A percentile compares a stretch with the other conserved stretches of the same genome.
phyloP scores from a whole-genome alignment of 805 yeast species.

The Priceomyces castillae region DNA sequence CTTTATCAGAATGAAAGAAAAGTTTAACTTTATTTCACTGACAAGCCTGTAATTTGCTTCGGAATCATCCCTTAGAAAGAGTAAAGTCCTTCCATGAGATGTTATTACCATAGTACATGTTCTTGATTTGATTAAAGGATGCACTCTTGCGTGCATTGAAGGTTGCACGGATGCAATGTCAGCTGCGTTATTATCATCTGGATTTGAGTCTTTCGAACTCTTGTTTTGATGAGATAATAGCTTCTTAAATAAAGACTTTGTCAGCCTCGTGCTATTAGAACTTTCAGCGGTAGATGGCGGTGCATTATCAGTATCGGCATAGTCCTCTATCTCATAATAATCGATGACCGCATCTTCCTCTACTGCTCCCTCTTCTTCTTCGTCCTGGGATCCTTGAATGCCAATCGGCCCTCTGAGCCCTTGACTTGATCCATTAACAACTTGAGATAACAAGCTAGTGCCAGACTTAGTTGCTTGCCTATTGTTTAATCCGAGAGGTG shows the following conservation, averaged over 20 bases:
- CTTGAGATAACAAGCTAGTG: conserved; percentile 35
- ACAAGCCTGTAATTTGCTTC: conserved; percentile 45
- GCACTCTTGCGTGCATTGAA: conserved; percentile 9
- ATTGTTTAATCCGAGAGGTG: conserved; percentile 48
- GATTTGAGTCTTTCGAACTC: conserved; percentile 9
- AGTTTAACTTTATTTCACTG: conserved; percentile 53
- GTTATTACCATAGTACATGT: conserved; percentile 58
- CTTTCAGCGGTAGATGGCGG: neutral
- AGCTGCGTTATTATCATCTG: conserved; percentile 4
- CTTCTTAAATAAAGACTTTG: conserved; percentile 15
- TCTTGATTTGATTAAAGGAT: conserved; percentile 36
- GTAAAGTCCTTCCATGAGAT: conserved; percentile 58
- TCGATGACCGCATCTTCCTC: conserved; percentile 70
- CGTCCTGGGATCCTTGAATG: conserved; percentile 27
- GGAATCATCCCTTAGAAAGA: conserved; percentile 46
- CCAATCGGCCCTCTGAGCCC: conserved; percentile 19
- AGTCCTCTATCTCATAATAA: conserved; percentile 18
- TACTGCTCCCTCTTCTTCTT: conserved; percentile 36
- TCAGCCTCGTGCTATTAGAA: conserved; percentile 6
- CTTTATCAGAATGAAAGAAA: conserved; percentile 52
- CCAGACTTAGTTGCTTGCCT: conserved; percentile 17
- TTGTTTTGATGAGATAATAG: conserved; percentile 13
- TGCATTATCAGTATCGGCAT: conserved; percentile 7
- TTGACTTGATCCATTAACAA: conserved; percentile 32
- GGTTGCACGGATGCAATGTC: neutral